phyloP scores from a whole-genome alignment of 306 rosid genomes.

The Astragalus membranaceus region DNA sequence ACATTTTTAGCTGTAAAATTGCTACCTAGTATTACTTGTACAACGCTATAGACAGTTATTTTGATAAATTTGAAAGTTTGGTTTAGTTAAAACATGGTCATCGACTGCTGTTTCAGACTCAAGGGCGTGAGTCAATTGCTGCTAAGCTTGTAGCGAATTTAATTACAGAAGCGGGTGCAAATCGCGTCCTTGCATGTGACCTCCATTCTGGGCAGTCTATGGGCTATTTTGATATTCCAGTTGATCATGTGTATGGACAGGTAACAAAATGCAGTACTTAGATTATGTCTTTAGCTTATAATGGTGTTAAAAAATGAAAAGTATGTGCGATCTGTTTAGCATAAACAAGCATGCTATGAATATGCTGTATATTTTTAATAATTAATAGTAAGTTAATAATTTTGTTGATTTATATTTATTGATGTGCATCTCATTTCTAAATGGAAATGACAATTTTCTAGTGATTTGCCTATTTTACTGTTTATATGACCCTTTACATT shows the following conservation, averaged over 20 bases:
- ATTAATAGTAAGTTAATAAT: neutral
- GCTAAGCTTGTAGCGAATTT: constrained; percentile 99
- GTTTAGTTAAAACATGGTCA: constrained; percentile 10
- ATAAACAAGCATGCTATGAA: neutral
- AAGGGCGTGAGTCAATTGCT: constrained; percentile 99
- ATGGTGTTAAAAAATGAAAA: constrained; percentile 6
- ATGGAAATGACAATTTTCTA: neutral
- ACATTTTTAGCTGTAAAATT: neutral
- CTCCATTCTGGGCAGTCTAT: constrained; percentile 99
- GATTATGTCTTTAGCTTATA: neutral
- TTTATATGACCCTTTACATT: neutral
- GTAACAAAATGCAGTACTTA: constrained; percentile 27
- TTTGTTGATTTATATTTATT: neutral
- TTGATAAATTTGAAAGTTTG: constrained; percentile 2
- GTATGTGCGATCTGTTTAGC: neutral
- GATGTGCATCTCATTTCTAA: constrained; percentile 2
- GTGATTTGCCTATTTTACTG: neutral
- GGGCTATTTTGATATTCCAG: constrained; percentile 98
- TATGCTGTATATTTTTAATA: neutral
- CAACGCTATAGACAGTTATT: neutral
- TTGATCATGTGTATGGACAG: constrained; percentile 98
- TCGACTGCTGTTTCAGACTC: constrained; percentile 51
- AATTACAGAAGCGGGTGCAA: constrained; percentile 98
- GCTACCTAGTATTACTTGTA: neutral
- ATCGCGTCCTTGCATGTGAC: constrained; percentile 98